Evolutionary conservation across 176 grass and related monocot species (phyloP).

Genomic region (Chrysopogon serrulatus): DNA sequence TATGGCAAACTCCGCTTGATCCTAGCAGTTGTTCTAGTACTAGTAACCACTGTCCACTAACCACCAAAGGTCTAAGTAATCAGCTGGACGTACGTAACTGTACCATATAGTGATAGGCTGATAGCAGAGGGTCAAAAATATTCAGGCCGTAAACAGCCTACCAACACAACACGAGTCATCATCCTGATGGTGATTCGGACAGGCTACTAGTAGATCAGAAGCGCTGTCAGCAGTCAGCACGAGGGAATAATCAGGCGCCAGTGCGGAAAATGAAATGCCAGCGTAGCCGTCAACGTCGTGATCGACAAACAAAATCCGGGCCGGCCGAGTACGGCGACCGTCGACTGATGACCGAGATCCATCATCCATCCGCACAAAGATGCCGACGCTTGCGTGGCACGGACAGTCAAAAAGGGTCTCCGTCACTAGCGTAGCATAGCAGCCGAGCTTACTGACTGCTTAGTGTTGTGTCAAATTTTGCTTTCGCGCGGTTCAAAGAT

Average conservation of each 20-base stretch:
- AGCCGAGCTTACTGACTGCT: neutral
- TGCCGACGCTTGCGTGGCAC: neutral
- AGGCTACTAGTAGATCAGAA: neutral
- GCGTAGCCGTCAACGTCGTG: constrained; percentile 8
- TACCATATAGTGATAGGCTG: neutral
- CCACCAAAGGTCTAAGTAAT: too few species aligned
- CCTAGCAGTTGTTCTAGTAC: neutral
- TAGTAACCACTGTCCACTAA: too few species aligned
- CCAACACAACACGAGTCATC: neutral
- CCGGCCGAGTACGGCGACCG: neutral
- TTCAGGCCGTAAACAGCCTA: neutral
- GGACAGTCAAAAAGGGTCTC: constrained; percentile 28
- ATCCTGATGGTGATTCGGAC: neutral
- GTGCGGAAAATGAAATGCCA: neutral
- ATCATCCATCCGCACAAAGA: neutral
- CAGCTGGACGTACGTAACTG: neutral
- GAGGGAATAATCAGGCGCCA: neutral
- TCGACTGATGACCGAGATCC: neutral
- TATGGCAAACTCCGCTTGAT: neutral
- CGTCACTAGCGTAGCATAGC: neutral
- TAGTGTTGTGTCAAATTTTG: constrained; percentile 29
- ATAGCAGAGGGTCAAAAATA: too few species aligned
- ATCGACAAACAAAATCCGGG: constrained; percentile 2
- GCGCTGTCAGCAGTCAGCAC: neutral
- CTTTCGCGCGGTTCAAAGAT: constrained; percentile 44